These are phyloP conservation scores for Ettlia oleoabundans DNA, from an alignment of 139 green algal species.

Conservation along the genomic window DNA sequence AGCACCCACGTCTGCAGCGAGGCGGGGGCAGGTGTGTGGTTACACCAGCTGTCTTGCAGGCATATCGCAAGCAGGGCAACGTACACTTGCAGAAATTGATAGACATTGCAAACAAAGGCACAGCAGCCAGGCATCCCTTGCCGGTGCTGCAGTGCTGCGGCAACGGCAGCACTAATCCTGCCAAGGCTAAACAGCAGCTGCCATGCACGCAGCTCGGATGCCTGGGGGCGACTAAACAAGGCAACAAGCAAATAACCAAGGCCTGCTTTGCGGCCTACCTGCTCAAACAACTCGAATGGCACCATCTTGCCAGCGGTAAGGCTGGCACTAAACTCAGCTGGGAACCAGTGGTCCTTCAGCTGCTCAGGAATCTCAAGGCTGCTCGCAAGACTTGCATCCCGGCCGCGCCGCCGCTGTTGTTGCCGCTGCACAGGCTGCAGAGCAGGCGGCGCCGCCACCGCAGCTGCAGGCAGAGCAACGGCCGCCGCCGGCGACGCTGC, in stretches of 20 bases:
- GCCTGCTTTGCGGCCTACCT: background rate
- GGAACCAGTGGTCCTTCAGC: slow-evolving; percentile 53
- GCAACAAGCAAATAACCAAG: background rate
- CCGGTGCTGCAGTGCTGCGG: too few relatives aligned
- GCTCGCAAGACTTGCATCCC: slow-evolving; percentile 33
- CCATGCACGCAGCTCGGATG: too few relatives aligned
- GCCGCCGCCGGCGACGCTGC: background rate
- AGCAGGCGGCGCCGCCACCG: too few relatives aligned
- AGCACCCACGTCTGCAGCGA: slow-evolving; percentile 97
- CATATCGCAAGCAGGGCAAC: too few relatives aligned
- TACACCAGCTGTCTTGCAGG: too few relatives aligned
- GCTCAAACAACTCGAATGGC: slow-evolving; percentile 92
- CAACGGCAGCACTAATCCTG: too few relatives aligned
- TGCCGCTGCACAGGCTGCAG: background rate
- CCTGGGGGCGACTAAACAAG: too few relatives aligned
- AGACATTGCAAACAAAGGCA: too few relatives aligned
- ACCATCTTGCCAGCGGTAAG: slow-evolving; percentile 36
- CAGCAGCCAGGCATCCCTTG: too few relatives aligned
- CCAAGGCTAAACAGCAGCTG: too few relatives aligned
- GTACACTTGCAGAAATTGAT: too few relatives aligned
- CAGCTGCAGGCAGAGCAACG: background rate
- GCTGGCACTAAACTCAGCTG: slow-evolving; percentile 42
- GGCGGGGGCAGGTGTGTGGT: too few relatives aligned
- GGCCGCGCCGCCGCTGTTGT: background rate
- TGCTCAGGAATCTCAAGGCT: slow-evolving; percentile 36